Base-by-base conservation (phyloP, 2,329 filamentous ascomycete genomes). In the Nemania diffusa region DNA sequence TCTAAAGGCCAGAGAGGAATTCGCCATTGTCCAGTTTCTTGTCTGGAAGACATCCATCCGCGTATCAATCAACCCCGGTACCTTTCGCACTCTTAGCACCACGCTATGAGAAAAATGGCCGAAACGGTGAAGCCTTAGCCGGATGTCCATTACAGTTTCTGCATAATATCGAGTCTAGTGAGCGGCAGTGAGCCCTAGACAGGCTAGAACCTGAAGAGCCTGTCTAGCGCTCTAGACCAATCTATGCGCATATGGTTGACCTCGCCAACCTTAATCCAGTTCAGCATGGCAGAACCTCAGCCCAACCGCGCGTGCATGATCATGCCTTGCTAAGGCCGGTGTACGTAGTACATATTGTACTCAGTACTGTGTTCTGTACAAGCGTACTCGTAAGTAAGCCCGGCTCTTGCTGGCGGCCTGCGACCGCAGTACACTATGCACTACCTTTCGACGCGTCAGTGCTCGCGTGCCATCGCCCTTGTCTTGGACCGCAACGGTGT, bases 241-340 rank as follows among this genome's bases (percentile, higher is more conserved):
- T 53, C 58, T 32, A 32, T n/a, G n/a, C n/a, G n/a, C n/a, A n/a
- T 26, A 27, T 27, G 5, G 5, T 24, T 37, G 17, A 34, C 22
- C 42, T 24, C 22, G 11, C 34, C 48, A 44, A 37, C 57, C 57
- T 61, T n/a, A 48, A 58, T 34, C 26, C 15, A 13, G 34, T 40
- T 40, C 42, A n/a, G 32, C 57, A 50, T 59, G 34, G 44, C 48
- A 22, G 34, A 61, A 46, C 50, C 26, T 61, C 58, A 61, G 29
- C 44, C 34, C 24, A 53, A 53, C 24, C 32, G 15, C 40, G 40
- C 40, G 15, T 44, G 15, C 46, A 29, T 51, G 8, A 40, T 42
- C 13, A 51, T 15, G 48, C 58, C 40, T n/a, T 24, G 58, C 58
- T 46, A 53, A 61, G 58, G 5, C 22, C 58, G 40, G 58, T 44